Base-by-base conservation (phyloP, 1,284 basidiomycete species). In the Polyporus tsugae region DNA sequence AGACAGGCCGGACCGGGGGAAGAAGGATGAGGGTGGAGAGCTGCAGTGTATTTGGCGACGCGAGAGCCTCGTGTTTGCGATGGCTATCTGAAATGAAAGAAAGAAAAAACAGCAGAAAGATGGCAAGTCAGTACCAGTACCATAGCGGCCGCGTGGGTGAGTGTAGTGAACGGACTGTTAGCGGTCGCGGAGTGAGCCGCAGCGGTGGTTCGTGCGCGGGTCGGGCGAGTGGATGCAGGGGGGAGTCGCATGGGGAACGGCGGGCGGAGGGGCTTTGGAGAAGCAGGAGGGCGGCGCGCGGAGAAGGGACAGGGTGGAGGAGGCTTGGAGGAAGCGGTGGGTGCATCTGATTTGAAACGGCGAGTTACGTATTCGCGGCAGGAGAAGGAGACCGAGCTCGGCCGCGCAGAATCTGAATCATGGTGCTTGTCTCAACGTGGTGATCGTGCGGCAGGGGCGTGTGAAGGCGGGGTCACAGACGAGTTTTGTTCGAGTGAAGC, bases 401-500 rank as follows among this genome's bases (percentile, higher is more conserved):
- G 62, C 62, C 52, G 64, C 62, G 64, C 59, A 64, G 64, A 49
- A 57, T 17, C 29, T 49, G 10, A 60, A 41, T 41, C 36, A 29
- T 60, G 13, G 58, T 60, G 35, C 58, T 60, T 53, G 64, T 57
- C 62, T 60, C 68, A 70, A 69, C 70, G 70, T 72, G 71, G 68
- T 66, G 66, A 66, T 63, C 62, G 71, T 72, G 71, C 71, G 71
- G 71, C 66, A 46, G 29, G 55, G 61, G 61, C 71, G 71, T 72
- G 71, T 66, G 71, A 72, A 72, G 65, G 25, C 41, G 60, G 41
- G 60, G 5, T 4, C 60, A 36, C 13, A 19, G 55, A 58, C 15
- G 55, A 38, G 35, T 38, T 22, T 36, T 58, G 35, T 13, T 7
- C 35, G 15, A 58, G 36, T 38, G 11, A 35, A 11, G 49, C 36